These are phyloP conservation scores for Antitrichia curtipendula DNA, from an alignment of 225 moss, liverwort and hornwort genomes.

Conservation along the genomic window DNA sequence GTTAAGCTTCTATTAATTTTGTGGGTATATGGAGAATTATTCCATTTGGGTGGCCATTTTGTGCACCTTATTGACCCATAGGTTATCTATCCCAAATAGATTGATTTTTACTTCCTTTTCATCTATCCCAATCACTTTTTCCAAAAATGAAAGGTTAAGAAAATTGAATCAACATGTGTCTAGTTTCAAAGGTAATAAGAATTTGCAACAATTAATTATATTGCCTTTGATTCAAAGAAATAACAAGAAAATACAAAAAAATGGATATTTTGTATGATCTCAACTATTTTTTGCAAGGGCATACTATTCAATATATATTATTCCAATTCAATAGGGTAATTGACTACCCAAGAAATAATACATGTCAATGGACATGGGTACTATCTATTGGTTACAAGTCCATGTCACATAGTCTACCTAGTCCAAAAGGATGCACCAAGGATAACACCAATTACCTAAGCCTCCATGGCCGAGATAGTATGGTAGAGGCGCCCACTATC, in stretches of 20 bases:
- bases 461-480: no score
- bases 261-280: not conserved
- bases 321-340: not conserved
- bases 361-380: rapidly evolving
- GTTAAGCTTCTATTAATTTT: not conserved
- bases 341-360: not conserved
- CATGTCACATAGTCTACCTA: no score
- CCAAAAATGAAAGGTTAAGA: not conserved
- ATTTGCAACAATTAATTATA: not conserved
- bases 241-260: not conserved
- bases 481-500: no score
- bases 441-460: rapidly evolving
- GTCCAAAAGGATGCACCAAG: rapidly evolving
- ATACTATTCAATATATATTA: not conserved
- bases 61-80: no score
- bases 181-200: not conserved
- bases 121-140: rapidly evolving
- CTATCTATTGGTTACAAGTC: not conserved
- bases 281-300: not conserved
- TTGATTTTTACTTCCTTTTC: not conserved
- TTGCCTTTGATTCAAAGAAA: not conserved
- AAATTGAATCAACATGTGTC: not conserved
- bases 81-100: not conserved
- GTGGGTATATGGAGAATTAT: rapidly evolving
- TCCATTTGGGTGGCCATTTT: not conserved